Conservation (phyloP, 495 filamentous ascomycete genomes). For the Letharia columbiana region DNA sequence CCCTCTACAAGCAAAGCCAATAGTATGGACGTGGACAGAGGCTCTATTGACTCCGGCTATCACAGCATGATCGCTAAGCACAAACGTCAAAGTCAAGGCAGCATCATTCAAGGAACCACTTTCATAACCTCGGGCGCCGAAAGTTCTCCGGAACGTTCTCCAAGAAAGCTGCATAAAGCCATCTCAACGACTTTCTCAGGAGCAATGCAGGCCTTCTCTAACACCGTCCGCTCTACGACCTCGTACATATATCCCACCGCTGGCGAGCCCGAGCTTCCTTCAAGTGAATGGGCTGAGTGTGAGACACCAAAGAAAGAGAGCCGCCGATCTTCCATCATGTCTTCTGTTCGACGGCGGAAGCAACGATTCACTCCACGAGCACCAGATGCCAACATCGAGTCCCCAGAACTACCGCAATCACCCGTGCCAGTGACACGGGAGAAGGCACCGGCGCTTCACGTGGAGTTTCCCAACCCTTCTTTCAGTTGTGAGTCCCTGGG, state of each 20-base stretch:
- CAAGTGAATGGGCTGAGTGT: not conserved
- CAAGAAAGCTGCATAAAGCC: not conserved
- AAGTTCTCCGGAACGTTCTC: slow-evolving; percentile 1
- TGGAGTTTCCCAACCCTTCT: slow-evolving; percentile 1
- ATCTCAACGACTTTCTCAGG: slow-evolving; percentile 4
- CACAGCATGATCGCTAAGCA: slow-evolving; percentile 3
- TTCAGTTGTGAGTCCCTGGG: not conserved
- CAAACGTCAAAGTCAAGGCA: slow-evolving; percentile 3
- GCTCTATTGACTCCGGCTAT: slow-evolving; percentile 12
- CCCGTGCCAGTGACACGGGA: not conserved
- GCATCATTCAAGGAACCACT: not conserved
- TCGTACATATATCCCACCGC: slow-evolving; percentile 3
- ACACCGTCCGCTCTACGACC: slow-evolving; percentile 10
- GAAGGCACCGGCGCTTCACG: slow-evolving; percentile 10
- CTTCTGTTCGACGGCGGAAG: slow-evolving; percentile 9
- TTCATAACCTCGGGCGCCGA: not conserved
- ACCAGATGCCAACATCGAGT: not conserved
- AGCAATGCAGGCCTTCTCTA: slow-evolving; percentile 2
- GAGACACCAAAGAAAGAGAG: slow-evolving; percentile 13
- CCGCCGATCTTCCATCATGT: slow-evolving; percentile 13
- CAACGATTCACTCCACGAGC: not conserved
- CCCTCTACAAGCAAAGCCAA: not conserved
- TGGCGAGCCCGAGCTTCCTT: not conserved
- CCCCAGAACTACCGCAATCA: not conserved
- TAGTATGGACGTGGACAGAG: not conserved